phyloP scores from a whole-genome alignment of 2,329 filamentous ascomycete genomes.

The Anthostomella pinea region DNA sequence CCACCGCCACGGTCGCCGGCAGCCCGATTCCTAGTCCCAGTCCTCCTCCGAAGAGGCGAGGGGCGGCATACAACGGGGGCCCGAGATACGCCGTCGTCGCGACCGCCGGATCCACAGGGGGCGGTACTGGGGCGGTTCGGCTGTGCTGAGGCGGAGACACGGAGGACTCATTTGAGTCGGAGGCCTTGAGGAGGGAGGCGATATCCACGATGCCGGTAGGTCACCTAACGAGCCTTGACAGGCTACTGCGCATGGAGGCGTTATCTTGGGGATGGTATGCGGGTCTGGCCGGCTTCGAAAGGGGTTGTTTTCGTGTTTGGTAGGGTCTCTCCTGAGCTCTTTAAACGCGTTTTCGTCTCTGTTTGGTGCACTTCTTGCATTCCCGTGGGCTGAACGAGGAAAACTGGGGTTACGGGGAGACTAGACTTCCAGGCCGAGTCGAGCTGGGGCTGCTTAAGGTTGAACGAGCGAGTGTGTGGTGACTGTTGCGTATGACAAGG shows the following conservation, averaged over 20 bases:
- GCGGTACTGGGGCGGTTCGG: slow-evolving; percentile 36
- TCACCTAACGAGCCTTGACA: slow-evolving; percentile 34
- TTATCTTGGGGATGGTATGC: slow-evolving; percentile 16
- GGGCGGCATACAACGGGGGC: slow-evolving; percentile 25
- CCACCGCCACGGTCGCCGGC: slow-evolving; percentile 30
- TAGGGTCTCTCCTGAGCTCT: slow-evolving; percentile 11
- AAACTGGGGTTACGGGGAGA: slow-evolving; percentile 3
- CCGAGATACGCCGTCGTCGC: slow-evolving; percentile 28
- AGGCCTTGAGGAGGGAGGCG: slow-evolving; percentile 77
- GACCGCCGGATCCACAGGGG: slow-evolving; percentile 37
- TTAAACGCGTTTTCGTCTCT: slow-evolving; percentile 14
- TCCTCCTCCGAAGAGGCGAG: slow-evolving; percentile 25
- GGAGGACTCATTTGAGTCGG: slow-evolving; percentile 70
- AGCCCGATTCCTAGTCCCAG: too few species aligned
- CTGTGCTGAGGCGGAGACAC: slow-evolving; percentile 41
- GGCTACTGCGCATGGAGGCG: slow-evolving; percentile 34
- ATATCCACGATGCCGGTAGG: slow-evolving; percentile 86
- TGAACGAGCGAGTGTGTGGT: slow-evolving; percentile 20
- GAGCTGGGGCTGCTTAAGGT: slow-evolving; percentile 9
- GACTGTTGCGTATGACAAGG: slow-evolving; percentile 16
- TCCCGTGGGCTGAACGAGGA: not conserved
- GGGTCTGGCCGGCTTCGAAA: slow-evolving; percentile 16
- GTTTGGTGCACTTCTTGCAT: slow-evolving; percentile 7
- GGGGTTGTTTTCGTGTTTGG: slow-evolving; percentile 10
- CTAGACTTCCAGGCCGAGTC: slow-evolving; percentile 1